phyloP scores from a whole-genome alignment of 441 rosid genomes.

The Erodium moschatum region DNA sequence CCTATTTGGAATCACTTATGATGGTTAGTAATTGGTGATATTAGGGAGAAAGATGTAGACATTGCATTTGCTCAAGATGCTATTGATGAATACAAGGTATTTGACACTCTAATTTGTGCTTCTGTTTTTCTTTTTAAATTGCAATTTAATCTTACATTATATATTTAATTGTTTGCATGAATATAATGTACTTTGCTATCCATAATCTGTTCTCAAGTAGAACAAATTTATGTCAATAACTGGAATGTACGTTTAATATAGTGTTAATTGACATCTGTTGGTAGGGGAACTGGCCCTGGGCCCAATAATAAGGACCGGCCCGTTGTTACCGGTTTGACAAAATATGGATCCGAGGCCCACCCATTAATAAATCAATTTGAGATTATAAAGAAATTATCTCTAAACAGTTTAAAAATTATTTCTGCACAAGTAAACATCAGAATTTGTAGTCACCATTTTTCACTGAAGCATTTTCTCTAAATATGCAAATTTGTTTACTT shows the following conservation, averaged over 20 bases:
- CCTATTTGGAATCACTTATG: slow-evolving; percentile 5
- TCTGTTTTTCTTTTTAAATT: slow-evolving; percentile 10
- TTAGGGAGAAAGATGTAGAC: slow-evolving; percentile 93
- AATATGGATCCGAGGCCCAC: no score
- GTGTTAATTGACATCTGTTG: background rate
- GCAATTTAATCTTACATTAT: background rate
- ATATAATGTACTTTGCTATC: background rate
- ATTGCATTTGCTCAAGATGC: slow-evolving; percentile 89
- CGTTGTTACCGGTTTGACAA: no score
- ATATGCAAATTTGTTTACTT: no score
- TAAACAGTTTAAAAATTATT: no score
- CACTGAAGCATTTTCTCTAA: no score
- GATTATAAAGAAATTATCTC: no score
- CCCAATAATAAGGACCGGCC: no score
- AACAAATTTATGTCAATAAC: background rate
- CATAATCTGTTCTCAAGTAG: background rate
- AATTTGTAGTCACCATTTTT: no score
- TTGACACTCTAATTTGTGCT: slow-evolving; percentile 17
- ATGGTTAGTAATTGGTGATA: slow-evolving; percentile 21
- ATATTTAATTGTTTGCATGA: background rate
- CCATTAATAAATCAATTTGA: no score
- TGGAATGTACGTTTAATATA: background rate
- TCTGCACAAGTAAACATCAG: no score
- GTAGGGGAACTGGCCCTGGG: no score
- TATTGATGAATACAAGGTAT: slow-evolving; percentile 93